A percentile compares a stretch with the other conserved stretches of the same genome.
phyloP scores from a whole-genome alignment of 257 asterid species.

The Plantago ovata region DNA sequence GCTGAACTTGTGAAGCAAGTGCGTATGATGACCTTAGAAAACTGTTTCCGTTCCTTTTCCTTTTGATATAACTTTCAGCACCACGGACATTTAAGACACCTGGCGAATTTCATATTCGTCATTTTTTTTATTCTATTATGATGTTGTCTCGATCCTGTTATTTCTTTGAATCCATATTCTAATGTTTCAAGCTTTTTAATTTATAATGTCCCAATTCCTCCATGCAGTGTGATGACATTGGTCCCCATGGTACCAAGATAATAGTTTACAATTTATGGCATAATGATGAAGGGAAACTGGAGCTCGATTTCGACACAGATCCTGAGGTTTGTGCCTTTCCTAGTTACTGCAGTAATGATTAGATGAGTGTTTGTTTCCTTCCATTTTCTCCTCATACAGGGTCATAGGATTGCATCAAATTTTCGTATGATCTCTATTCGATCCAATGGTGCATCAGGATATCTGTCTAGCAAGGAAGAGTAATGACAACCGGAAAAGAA shows the following conservation, averaged over 20 bases:
- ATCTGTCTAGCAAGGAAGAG: constrained; percentile 48
- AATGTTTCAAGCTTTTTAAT: constrained; percentile 1
- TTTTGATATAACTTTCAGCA: background rate
- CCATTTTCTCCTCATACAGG: background rate
- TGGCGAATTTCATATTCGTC: too few relatives aligned
- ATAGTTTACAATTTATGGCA: constrained; percentile 80
- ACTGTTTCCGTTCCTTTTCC: constrained; percentile 10
- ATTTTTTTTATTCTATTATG: background rate
- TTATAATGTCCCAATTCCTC: background rate
- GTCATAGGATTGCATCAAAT: constrained; percentile 13
- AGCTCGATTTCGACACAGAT: constrained; percentile 82
- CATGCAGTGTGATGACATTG: constrained; percentile 71
- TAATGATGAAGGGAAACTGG: constrained; percentile 63
- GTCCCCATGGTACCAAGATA: constrained; percentile 76
- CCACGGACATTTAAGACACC: too few relatives aligned
- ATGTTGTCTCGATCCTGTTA: constrained; percentile 6
- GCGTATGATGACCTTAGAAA: constrained; percentile 29
- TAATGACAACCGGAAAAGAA: background rate
- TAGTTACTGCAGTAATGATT: constrained; percentile 12
- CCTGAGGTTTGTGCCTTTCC: constrained; percentile 52
- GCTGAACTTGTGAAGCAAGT: constrained; percentile 80
- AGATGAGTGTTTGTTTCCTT: background rate
- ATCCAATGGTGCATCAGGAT: constrained; percentile 50
- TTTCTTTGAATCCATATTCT: constrained; percentile 6
- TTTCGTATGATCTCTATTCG: constrained; percentile 18